phyloP scores from a whole-genome alignment of 257 asterid genomes.

The Forsythia suspensa region DNA sequence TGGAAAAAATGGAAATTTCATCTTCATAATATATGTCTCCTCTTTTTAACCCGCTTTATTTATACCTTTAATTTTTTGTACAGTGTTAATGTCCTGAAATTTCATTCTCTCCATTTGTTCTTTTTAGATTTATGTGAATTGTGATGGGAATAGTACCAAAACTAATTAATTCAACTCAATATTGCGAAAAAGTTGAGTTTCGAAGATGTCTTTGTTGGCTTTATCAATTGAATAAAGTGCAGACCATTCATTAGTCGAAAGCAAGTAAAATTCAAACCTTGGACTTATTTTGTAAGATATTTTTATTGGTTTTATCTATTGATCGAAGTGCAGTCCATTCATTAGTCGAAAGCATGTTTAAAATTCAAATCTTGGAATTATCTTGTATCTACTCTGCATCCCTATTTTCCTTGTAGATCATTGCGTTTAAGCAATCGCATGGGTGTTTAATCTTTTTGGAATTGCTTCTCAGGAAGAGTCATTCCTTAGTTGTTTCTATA shows the following conservation, averaged over 20 bases:
- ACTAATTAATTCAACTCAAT: not conserved
- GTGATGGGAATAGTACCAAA: not conserved
- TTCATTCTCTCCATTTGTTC: not conserved
- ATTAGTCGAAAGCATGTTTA: not conserved
- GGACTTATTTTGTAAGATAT: constrained; percentile 11
- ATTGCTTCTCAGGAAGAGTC: not conserved
- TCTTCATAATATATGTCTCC: not conserved
- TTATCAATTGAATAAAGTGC: not conserved
- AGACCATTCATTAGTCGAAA: not conserved
- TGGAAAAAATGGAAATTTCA: constrained; percentile 16
- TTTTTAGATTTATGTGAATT: constrained; percentile 7
- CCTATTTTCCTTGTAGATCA: constrained; percentile 9
- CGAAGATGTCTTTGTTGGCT: not conserved
- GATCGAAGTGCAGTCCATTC: constrained; percentile 7
- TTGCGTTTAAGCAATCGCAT: constrained; percentile 12
- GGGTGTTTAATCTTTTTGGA: constrained; percentile 10
- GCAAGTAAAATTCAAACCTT: not conserved
- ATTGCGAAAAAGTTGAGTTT: constrained; percentile 8
- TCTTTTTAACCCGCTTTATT: not conserved
- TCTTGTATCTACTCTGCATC: not conserved
- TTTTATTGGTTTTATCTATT: not conserved
- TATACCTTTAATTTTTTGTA: not conserved
- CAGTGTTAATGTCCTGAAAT: constrained; percentile 6
- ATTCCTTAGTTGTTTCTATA: not conserved
- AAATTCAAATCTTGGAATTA: not conserved